Evolutionary conservation across 805 yeast species (phyloP).

Genomic region (Hanseniaspora mollemarum): DNA sequence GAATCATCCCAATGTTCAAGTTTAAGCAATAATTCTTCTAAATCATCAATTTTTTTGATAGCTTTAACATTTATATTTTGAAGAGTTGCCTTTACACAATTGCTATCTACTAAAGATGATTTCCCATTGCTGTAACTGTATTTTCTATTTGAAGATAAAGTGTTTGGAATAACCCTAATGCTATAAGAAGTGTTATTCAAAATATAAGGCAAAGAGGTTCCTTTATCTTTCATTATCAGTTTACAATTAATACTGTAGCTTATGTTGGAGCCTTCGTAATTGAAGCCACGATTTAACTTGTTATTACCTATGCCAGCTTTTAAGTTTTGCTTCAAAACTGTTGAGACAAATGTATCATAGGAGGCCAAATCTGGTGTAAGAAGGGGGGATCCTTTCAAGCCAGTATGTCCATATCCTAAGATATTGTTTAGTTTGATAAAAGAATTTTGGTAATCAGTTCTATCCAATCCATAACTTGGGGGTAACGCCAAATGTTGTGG

Average conservation of each 20-base stretch:
- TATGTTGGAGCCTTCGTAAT: neutral
- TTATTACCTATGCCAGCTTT: conserved; percentile 16
- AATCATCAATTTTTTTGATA: neutral
- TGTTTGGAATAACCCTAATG: conserved; percentile 26
- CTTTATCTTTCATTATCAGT: neutral
- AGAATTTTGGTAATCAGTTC: conserved; percentile 19
- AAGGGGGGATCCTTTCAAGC: conserved; percentile 41
- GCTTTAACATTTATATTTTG: neutral
- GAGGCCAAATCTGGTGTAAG: conserved; percentile 35
- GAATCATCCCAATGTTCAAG: neutral
- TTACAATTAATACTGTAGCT: conserved; percentile 18
- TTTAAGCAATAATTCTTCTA: neutral
- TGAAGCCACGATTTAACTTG: neutral
- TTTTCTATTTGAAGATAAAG: conserved; percentile 10
- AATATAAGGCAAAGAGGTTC: conserved; percentile 17
- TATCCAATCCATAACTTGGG: conserved; percentile 34
- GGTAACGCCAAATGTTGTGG: conserved; percentile 30
- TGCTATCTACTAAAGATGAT: neutral
- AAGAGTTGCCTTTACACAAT: neutral
- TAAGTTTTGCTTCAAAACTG: neutral
- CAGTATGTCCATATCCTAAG: conserved; percentile 45
- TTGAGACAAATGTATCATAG: neutral
- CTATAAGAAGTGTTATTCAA: conserved; percentile 21
- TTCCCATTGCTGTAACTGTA: neutral
- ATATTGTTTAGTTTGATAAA: conserved; percentile 27